These are phyloP conservation scores for Davidsoniella eucalypti DNA, from an alignment of 2,329 filamentous ascomycete species.

Conservation along the genomic window DNA sequence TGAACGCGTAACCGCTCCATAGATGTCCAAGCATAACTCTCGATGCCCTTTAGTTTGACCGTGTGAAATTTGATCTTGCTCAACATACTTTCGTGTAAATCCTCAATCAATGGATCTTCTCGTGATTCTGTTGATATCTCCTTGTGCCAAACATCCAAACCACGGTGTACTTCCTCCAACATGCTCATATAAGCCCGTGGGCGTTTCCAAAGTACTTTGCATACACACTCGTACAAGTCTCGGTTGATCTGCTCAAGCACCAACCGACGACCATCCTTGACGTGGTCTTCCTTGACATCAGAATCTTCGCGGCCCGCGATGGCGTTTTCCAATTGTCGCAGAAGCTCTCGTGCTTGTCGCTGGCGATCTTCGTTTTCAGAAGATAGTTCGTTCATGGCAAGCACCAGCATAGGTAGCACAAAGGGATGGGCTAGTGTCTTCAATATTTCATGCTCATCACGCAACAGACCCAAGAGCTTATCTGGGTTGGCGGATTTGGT, in stretches of 20 bases:
- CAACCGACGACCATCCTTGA: slow-evolving; percentile 30
- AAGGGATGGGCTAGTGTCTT: slow-evolving; percentile 41
- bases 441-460: slow-evolving; percentile 21
- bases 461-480: slow-evolving; percentile 26
- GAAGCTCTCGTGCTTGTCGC: slow-evolving; percentile 45
- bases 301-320: slow-evolving; percentile 45
- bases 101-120: background rate
- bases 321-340: slow-evolving; percentile 42
- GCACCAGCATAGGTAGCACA: slow-evolving; percentile 40
- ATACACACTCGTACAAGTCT: slow-evolving; percentile 47
- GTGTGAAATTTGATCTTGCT: slow-evolving; percentile 42
- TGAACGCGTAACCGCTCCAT: slow-evolving; percentile 44
- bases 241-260: slow-evolving; percentile 44
- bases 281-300: slow-evolving; percentile 36
- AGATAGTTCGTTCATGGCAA: slow-evolving; percentile 41
- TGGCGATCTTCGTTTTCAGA: slow-evolving; percentile 42
- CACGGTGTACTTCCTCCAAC: slow-evolving; percentile 29
- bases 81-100: slow-evolving; percentile 34
- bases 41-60: slow-evolving; percentile 42
- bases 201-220: slow-evolving; percentile 45
- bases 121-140: slow-evolving; percentile 9
- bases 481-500: slow-evolving; percentile 30
- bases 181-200: slow-evolving; percentile 44
- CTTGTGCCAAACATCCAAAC: slow-evolving; percentile 29
- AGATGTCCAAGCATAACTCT: slow-evolving; percentile 46